phyloP scores from a whole-genome alignment of 306 rosid genomes.

The Dalbergia cochinchinensis region DNA sequence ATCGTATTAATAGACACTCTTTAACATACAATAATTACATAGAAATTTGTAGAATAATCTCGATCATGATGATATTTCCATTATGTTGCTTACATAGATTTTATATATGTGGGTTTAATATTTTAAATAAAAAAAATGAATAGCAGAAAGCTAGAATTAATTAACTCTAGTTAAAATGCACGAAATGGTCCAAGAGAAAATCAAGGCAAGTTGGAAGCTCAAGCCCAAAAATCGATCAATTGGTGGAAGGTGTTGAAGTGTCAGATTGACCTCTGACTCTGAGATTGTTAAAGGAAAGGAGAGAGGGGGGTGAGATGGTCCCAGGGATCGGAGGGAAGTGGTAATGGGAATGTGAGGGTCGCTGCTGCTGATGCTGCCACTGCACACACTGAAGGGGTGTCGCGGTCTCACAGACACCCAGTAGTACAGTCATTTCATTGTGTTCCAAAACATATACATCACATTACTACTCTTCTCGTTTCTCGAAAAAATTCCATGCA shows the following conservation, averaged over 20 bases:
- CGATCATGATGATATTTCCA: no score
- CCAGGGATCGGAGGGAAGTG: background rate
- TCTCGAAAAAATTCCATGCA: conserved; percentile 37
- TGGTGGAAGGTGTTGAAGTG: background rate
- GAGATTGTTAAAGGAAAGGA: conserved; percentile 1
- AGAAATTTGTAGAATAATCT: no score
- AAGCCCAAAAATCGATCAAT: conserved; percentile 1
- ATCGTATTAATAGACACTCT: no score
- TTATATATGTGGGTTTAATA: background rate
- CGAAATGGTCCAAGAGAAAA: conserved; percentile 15
- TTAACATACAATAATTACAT: no score
- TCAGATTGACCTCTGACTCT: conserved; percentile 31
- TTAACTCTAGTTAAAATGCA: background rate
- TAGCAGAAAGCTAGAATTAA: background rate
- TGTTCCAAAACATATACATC: conserved; percentile 17
- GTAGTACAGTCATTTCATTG: conserved; percentile 19
- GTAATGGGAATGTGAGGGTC: background rate
- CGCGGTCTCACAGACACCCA: conserved; percentile 16
- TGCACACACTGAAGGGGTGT: conserved; percentile 19
- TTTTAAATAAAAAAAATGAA: background rate
- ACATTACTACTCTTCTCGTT: background rate
- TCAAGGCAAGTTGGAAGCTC: conserved; percentile 37
- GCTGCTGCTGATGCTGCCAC: background rate
- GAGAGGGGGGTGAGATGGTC: background rate
- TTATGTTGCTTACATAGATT: no score